Percentiles rank a stretch among this genome's conserved stretches.
Conservation (phyloP, 1,284 basidiomycete genomes). For the Malassezia obtusa region DNA sequence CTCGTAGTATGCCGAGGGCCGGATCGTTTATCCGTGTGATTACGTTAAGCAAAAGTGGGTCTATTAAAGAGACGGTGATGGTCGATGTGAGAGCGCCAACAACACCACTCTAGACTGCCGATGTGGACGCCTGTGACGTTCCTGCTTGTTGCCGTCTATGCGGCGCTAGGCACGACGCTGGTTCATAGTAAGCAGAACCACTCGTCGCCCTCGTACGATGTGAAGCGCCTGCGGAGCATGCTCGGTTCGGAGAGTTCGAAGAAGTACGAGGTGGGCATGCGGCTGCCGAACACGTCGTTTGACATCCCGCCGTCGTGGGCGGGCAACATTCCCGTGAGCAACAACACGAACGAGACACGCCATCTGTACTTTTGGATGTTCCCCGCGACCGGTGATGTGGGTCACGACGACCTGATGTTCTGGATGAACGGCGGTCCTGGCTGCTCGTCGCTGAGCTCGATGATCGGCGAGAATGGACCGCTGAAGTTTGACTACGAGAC, state of each 20-base stretch:
- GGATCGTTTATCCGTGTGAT: no score
- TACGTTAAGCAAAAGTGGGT: no score
- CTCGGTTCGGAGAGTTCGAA: neutral
- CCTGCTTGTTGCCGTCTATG: no score
- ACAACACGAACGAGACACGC: slow-evolving; percentile 18
- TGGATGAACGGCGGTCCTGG: slow-evolving; percentile 54
- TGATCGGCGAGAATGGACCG: slow-evolving; percentile 72
- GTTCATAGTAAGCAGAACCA: no score
- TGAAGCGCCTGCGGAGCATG: neutral
- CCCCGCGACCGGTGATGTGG: slow-evolving; percentile 63
- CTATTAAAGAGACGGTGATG: no score
- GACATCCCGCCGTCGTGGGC: slow-evolving; percentile 30
- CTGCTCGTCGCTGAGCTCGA: slow-evolving; percentile 66
- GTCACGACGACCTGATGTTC: slow-evolving; percentile 64
- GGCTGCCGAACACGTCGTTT: slow-evolving; percentile 27
- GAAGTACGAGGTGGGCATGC: slow-evolving; percentile 8
- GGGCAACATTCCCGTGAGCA: slow-evolving; percentile 29
- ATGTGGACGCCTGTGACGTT: no score
- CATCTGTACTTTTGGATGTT: slow-evolving; percentile 79
- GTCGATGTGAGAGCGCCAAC: no score
- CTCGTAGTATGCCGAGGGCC: no score
- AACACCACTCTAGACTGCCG: no score
- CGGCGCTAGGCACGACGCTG: no score
- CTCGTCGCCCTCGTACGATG: no score
- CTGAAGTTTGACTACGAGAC: slow-evolving; percentile 59